A percentile compares a stretch with the other conserved stretches of the same genome.
phyloP scores from a whole-genome alignment of 352 stramenopile species.

The Phytopythium boreale region DNA sequence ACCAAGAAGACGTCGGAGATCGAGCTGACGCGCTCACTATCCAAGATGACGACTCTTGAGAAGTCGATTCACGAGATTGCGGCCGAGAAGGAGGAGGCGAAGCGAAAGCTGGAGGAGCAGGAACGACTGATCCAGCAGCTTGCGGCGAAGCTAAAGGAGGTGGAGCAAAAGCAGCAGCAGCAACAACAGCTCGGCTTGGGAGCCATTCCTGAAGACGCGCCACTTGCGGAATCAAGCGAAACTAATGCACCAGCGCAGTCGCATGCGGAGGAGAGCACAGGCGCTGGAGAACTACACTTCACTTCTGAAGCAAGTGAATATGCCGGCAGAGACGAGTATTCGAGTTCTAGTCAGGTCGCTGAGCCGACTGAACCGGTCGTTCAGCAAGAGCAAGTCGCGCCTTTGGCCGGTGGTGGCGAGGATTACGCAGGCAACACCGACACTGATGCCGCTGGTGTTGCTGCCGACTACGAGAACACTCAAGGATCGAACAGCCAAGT shows the following conservation, averaged over 20 bases:
- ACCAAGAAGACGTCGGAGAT: constrained; percentile 49
- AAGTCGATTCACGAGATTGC: constrained; percentile 38
- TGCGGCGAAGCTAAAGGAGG: constrained; percentile 30
- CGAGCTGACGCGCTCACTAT: constrained; percentile 40
- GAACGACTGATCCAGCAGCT: constrained; percentile 41
- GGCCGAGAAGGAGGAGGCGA: constrained; percentile 28
- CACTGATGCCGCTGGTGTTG: not conserved
- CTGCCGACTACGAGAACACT: not conserved
- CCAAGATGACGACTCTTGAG: constrained; percentile 43
- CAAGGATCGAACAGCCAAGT: not conserved
- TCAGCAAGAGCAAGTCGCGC: not conserved
- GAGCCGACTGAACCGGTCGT: not conserved
- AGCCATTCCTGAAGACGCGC: constrained; percentile 5
- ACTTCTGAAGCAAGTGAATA: not conserved
- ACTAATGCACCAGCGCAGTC: not conserved
- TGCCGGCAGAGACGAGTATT: not conserved
- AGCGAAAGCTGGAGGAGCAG: constrained; percentile 34
- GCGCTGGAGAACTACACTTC: not conserved
- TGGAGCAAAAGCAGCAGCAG: constrained; percentile 14
- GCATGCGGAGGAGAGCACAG: not conserved
- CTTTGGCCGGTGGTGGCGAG: not conserved
- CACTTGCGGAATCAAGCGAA: not conserved
- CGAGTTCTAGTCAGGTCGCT: not conserved
- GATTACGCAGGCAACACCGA: not conserved
- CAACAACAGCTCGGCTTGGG: constrained; percentile 8